Percentiles rank a stretch among this genome's conserved stretches.
Conservation (phyloP, 441 rosid species). For the Breynia disticha region DNA sequence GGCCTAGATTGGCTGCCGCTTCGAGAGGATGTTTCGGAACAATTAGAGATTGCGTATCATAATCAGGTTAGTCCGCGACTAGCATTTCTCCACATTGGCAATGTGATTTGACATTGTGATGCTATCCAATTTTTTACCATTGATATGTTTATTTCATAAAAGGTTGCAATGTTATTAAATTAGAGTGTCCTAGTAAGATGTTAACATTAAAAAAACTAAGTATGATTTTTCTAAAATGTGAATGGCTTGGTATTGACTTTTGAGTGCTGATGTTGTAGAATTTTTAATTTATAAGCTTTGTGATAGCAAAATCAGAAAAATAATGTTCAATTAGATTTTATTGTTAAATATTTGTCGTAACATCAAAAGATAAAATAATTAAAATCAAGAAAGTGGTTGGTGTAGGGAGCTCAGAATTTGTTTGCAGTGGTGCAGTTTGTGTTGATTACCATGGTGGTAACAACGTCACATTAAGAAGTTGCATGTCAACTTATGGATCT, state of each 20-base stretch:
- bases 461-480: neutral
- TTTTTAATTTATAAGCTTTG: neutral
- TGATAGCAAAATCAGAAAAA: neutral
- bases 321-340: neutral
- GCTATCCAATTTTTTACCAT: slow-evolving; percentile 1
- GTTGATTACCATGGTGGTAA: neutral
- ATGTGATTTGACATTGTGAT: neutral
- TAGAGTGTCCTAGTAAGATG: neutral
- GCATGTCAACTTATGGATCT: no score
- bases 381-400: neutral
- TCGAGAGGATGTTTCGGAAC: slow-evolving; percentile 92
- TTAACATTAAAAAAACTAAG: neutral
- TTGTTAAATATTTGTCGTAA: neutral
- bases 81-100: neutral
- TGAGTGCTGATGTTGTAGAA: neutral
- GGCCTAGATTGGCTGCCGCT: slow-evolving; percentile 95
- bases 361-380: neutral
- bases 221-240: neutral
- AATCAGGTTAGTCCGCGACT: slow-evolving; percentile 40
- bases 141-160: no score
- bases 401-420: neutral
- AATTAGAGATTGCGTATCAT: slow-evolving; percentile 80
- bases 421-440: neutral
- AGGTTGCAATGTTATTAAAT: no score
- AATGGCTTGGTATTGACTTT: neutral